Evolutionary conservation across 2,329 filamentous ascomycete genomes (phyloP).

Genomic region (Blastomyces silverae): DNA sequence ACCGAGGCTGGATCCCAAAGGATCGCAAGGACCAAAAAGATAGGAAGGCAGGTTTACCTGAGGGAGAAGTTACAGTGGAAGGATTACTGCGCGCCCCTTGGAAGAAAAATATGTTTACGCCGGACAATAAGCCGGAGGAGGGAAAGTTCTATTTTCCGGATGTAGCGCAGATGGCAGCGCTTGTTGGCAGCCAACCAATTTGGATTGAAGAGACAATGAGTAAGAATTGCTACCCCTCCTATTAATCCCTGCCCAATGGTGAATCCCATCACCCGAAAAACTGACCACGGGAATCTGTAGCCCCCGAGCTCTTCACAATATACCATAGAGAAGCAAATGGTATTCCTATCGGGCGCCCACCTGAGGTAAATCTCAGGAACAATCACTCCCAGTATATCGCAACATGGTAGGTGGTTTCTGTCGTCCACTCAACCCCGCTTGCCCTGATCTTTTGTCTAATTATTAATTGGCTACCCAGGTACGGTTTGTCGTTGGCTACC

Average conservation of each 20-base stretch:
- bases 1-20: conserved; percentile 86
- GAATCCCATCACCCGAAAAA: conserved; percentile 7
- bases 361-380: conserved; percentile 89
- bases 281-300: conserved; percentile 41
- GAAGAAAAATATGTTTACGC: conserved; percentile 98
- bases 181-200: conserved; percentile 76
- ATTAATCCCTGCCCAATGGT: conserved; percentile 16
- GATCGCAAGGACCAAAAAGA: conserved; percentile 59
- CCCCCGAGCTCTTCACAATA: conserved; percentile 68
- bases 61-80: conserved; percentile 68
- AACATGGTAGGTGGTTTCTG: conserved; percentile 66
- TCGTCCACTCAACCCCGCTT: conserved; percentile 1
- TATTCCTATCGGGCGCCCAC: conserved; percentile 77
- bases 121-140: conserved; percentile 74
- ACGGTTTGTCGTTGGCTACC: conserved; percentile 74
- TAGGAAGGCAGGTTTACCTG: conserved; percentile 59
- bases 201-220: conserved; percentile 97
- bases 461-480: conserved; percentile 52
- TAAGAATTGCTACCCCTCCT: conserved; percentile 36
- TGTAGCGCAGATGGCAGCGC: conserved; percentile 78
- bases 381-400: conserved; percentile 99
- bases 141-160: conserved; percentile 94
- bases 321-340: conserved; percentile 72
- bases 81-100: conserved; percentile 81
- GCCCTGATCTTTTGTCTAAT: conserved; percentile 8